Percentiles rank a stretch among this genome's conserved stretches.
Conservation (phyloP, 1,139 yeast genomes). For the Lodderomyces oxycetoniae region DNA sequence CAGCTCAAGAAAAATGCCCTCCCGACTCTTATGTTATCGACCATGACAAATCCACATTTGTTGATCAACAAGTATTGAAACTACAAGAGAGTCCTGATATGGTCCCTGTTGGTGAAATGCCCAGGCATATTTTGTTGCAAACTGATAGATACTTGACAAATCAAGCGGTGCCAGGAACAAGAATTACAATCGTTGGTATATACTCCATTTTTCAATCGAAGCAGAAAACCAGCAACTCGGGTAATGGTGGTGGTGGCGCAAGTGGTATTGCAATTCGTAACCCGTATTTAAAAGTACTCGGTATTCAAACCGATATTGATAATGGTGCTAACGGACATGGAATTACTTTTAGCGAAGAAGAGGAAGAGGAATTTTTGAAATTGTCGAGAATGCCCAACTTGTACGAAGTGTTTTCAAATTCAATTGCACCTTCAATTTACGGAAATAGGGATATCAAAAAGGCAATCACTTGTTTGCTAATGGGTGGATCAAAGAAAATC, state of each 20-base stretch:
- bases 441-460: slow-evolving; percentile 91
- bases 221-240: slow-evolving; percentile 27
- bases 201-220: slow-evolving; percentile 81
- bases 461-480: slow-evolving; percentile 83
- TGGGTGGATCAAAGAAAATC: slow-evolving; percentile 92
- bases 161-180: slow-evolving; percentile 89
- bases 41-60: slow-evolving; percentile 86
- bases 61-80: slow-evolving; percentile 91
- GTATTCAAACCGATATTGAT: slow-evolving; percentile 79
- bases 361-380: slow-evolving; percentile 83
- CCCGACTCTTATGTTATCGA: slow-evolving; percentile 89
- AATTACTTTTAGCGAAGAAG: slow-evolving; percentile 80
- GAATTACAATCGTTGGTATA: slow-evolving; percentile 88
- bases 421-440: slow-evolving; percentile 95
- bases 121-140: slow-evolving; percentile 83
- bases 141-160: slow-evolving; percentile 89
- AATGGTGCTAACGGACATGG: slow-evolving; percentile 59
- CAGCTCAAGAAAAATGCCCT: slow-evolving; percentile 68
- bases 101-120: slow-evolving; percentile 99
- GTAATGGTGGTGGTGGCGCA: slow-evolving; percentile 10
- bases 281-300: slow-evolving; percentile 84
- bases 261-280: slow-evolving; percentile 77
- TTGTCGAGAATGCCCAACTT: slow-evolving; percentile 79
- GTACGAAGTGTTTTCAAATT: slow-evolving; percentile 76
- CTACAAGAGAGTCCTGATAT: slow-evolving; percentile 95